Base-by-base conservation (phyloP, 768 basidiomycete species). In the Melanogaster broomeanus region DNA sequence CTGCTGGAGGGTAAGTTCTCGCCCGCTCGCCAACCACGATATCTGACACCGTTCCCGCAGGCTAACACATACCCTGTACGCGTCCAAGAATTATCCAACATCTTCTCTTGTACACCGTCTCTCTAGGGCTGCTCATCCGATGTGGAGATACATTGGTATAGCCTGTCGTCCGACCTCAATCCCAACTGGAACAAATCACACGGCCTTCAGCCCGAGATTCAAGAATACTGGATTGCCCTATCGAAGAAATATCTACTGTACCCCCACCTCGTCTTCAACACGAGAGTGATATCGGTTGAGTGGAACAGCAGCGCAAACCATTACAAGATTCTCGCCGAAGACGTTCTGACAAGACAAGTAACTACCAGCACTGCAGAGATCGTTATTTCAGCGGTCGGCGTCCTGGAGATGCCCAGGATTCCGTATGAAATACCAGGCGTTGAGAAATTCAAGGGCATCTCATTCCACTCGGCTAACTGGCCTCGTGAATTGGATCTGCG, bases 381-480 rank as follows among this genome's bases (percentile, higher is more conserved):
- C 21, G 49, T 85, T 12, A 70, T 84, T 25, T 79, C 80, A 0
- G 82, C 81, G 1, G 52, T 75, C 25, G 79, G 82, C 6, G 42
- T 77, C 22, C 69, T 84, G 4, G 75, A 80, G 40, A 61, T 70
- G n/a, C 80, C 79, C 12, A 71, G 61, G 5, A 69, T 57, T 60
- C 75, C 61, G 48, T 70, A 57, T 56, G 52, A 63, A 6, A 62
- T 77, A 22, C 59, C 61, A 6, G 74, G 73, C 6, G 33, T 76
- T 3, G 61, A 67, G 9, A 52, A 49, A 4, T 84, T 84, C 64
- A 67, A 75, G 45, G 83, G 84, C 1, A 43, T 60, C 6, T 61
- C 72, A 37, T 85, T 82, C 52, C 84, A 85, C 62, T 79, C 81
- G 6, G 77, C 79, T 8, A 56, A 68, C 15, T 86, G 83, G 81